Evolutionary conservation across 2,329 filamentous ascomycete species (phyloP).

Genomic region (Elsinoe batatas): DNA sequence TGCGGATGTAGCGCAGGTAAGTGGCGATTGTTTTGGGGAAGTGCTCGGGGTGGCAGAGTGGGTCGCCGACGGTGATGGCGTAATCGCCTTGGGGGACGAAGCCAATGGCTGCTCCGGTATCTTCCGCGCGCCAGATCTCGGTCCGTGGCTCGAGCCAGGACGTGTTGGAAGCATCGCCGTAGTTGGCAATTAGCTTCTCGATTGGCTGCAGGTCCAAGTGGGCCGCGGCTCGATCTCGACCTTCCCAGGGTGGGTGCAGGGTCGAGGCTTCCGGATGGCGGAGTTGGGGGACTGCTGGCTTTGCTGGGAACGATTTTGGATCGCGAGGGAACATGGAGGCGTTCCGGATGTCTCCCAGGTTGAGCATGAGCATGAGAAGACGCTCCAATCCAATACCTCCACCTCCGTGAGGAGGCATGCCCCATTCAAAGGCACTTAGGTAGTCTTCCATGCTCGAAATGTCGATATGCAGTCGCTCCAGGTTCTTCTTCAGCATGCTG

Average conservation of each 20-base stretch:
- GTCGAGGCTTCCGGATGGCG: constrained; percentile 84
- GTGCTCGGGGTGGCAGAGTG: constrained; percentile 71
- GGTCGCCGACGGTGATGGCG: constrained; percentile 77
- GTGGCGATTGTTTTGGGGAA: constrained; percentile 62
- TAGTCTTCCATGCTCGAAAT: constrained; percentile 85
- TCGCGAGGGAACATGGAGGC: constrained; percentile 82
- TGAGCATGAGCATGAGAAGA: constrained; percentile 74
- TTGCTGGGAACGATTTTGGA: constrained; percentile 72
- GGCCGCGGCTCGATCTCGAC: constrained; percentile 39
- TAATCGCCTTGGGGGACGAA: constrained; percentile 70
- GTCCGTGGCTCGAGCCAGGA: constrained; percentile 88
- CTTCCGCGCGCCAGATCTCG: constrained; percentile 71
- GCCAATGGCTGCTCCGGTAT: constrained; percentile 73
- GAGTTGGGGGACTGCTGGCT: constrained; percentile 52
- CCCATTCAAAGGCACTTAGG: constrained; percentile 77
- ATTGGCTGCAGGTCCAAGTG: constrained; percentile 57
- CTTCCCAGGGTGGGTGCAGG: constrained; percentile 54
- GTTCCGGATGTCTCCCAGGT: constrained; percentile 80
- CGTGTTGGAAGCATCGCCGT: constrained; percentile 87
- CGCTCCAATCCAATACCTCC: constrained; percentile 86
- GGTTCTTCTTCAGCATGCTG: constrained; percentile 61
- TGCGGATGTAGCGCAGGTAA: constrained; percentile 66
- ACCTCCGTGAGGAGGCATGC: constrained; percentile 79
- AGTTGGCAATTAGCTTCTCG: constrained; percentile 86
- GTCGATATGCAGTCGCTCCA: constrained; percentile 65